Conservation (phyloP, 208 protist genomes). For the Naegleria gruberi region DNA sequence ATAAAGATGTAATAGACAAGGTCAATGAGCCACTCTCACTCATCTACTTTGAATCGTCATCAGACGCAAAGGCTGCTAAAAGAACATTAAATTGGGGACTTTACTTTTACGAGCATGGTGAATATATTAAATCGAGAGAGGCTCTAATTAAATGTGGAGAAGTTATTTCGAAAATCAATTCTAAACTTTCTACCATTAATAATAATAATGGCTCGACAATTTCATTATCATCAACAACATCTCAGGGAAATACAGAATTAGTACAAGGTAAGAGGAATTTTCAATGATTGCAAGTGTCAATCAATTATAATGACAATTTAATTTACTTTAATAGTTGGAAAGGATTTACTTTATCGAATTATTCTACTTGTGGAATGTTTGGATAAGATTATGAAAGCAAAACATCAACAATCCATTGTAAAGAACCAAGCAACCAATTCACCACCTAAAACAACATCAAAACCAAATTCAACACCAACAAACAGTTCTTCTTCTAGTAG, state of each 20-base stretch:
- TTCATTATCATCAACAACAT: not conserved
- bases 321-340: not conserved
- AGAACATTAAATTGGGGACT: not conserved
- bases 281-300: too few relatives aligned
- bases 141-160: not conserved
- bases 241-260: not conserved
- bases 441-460: not conserved
- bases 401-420: too few relatives aligned
- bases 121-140: not conserved
- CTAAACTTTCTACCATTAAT: not conserved
- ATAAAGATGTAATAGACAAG: not conserved
- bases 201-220: not conserved
- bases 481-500: not conserved
- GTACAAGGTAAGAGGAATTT: not conserved
- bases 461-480: not conserved
- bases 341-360: not conserved
- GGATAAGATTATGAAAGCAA: not conserved
- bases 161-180: not conserved
- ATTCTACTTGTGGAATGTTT: not conserved
- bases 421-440: too few relatives aligned
- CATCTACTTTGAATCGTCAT: not conserved
- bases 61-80: not conserved
- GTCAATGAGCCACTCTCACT: not conserved
- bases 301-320: not conserved
- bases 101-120: not conserved